Conservation (phyloP, 257 asterid genomes). For the Linderniella brevidens region DNA sequence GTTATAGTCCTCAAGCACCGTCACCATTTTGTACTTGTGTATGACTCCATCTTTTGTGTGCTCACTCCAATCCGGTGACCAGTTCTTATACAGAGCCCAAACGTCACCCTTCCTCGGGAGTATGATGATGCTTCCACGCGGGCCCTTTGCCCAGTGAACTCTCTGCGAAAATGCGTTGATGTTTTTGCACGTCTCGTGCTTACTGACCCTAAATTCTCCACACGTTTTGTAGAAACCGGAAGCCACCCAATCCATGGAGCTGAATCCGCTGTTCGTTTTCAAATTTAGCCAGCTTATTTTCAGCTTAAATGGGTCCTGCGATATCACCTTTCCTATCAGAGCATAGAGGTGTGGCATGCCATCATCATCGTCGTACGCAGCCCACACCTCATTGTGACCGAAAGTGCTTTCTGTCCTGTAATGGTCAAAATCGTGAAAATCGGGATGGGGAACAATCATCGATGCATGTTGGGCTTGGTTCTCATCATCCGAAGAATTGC, state of each 20-base stretch:
- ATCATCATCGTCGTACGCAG: slow-evolving; percentile 88
- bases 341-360: slow-evolving; percentile 98
- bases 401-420: slow-evolving; percentile 82
- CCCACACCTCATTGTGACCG: slow-evolving; percentile 88
- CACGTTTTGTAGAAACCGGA: slow-evolving; percentile 91
- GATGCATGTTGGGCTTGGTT: slow-evolving; percentile 35
- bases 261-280: slow-evolving; percentile 66
- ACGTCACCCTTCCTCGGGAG: slow-evolving; percentile 79
- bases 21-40: slow-evolving; percentile 95
- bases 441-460: slow-evolving; percentile 84
- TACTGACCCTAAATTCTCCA: slow-evolving; percentile 69
- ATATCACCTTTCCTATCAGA: slow-evolving; percentile 67
- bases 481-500: slow-evolving; percentile 19
- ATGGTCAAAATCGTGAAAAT: slow-evolving; percentile 86
- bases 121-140: slow-evolving; percentile 86
- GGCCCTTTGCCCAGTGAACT: slow-evolving; percentile 66
- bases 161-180: slow-evolving; percentile 88
- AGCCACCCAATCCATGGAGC: slow-evolving; percentile 76
- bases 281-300: slow-evolving; percentile 79
- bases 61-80: slow-evolving; percentile 85
- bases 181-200: slow-evolving; percentile 69
- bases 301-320: slow-evolving; percentile 71
- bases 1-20: slow-evolving; percentile 73
- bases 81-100: slow-evolving; percentile 87
- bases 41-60: slow-evolving; percentile 56